Base-by-base conservation (phyloP, 2,329 filamentous ascomycete species). In the Phialophora tarda region DNA sequence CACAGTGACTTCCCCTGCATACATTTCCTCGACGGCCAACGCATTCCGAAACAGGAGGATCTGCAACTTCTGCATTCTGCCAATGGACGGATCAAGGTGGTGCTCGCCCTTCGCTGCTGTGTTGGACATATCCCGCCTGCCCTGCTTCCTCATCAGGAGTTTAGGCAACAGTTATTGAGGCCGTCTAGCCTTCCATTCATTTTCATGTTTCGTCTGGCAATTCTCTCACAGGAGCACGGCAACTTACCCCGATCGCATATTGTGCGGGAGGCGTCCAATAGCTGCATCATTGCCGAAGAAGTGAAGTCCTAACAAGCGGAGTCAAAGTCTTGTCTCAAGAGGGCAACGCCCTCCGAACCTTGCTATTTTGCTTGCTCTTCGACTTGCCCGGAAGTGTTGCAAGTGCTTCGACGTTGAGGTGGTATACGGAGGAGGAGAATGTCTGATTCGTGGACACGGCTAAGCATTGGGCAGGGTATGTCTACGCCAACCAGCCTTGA, bases 1-100 rank as follows among this genome's bases (percentile, higher is more conserved):
- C 17, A 2, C 11, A 24, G 41, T 28, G 26, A 30, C 28, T 28
- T 28, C 2, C 14, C 57, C 7, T 48, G 12, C 24, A 23, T 28
- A 2, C 24, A 23, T 28, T 10, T 30, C 41, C 10, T 34, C 12
- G 10, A 6, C 30, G 30, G 26, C 12, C 38, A n/a, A n/a, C 17
- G 14, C 8, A 47, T 21, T 21, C 34, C 56, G 14, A 12, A 50
- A 26, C 10, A 23, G 21, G 56, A 59, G 23, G n/a, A n/a, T 23
- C 23, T 28, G 24, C 55, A 26, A 59, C 26, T 24, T 24, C 56
- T 41, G 26, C 26, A 21, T 28, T 59, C 32, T 23, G 24, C 23
- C 26, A 30, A n/a, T 51, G 48, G 48, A 51, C 21, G 56, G 17
- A 57, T 8, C 55, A 24, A 57, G 32, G 32, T 44, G 32, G 24